Evolutionary conservation across 495 filamentous ascomycete genomes (phyloP), one percentile per base, ranked within the genome.

Genomic region (Pseudomonodictys pantanalensis): DNA sequence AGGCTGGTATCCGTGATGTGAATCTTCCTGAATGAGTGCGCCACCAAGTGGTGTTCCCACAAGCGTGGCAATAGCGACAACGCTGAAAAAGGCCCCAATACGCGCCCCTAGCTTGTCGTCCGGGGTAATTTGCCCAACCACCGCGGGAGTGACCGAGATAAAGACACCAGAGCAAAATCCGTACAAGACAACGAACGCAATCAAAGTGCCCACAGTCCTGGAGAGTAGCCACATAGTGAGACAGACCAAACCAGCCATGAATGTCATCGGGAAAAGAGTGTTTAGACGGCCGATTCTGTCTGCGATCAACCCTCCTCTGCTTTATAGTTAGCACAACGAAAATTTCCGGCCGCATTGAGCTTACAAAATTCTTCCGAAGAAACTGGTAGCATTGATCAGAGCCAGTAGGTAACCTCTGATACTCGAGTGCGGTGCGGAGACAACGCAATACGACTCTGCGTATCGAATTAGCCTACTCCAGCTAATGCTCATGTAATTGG

Each of bases 41-140:
- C 51, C 51, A 22, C 51, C 51, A 28, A 54, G 22, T 12, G 51
- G 51, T 22, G 51, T 43, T 12, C 51, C 51, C 12, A 54, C 23
- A 4, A 54, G 22, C 6, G n/a, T 41, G 3, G 32, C 51, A n/a
- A 54, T 41, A 11, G 51, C 30, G 12, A 42, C 20, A 5, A 54
- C 20, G 22, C 51, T 54, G 51, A 23, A 54, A 12, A 54, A 43
- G 3, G 51, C 51, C 18, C 51, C 51, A 10, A 54, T 54, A 8
- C 51, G 7, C n/a, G 32, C 51, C 4, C 51, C 51, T 2, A 54
- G 32, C 15, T 54, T 54, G 32, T 54, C 51, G 3, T 54, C 35
- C 12, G 51, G 51, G 4, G 32, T 41, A 12, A 54, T 54, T 26
- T 43, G 51, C 20, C n/a, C 35, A n/a, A 54, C 35, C 5, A 54